Evolutionary conservation across 257 asterid genomes (phyloP).

Genomic region (Fraxinus quadrangulata): DNA sequence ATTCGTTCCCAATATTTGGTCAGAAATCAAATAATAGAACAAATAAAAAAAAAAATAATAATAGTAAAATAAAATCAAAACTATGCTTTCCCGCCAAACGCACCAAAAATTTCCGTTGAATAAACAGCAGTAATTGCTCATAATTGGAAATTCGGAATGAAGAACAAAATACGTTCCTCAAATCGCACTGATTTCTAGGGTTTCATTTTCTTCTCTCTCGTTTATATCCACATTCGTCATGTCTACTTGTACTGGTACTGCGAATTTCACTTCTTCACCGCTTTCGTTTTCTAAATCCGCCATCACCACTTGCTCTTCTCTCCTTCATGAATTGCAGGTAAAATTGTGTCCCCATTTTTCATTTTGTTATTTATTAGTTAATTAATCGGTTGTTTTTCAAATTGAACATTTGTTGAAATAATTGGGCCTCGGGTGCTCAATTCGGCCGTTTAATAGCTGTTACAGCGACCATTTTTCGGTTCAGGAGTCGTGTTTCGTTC

Average conservation of each 20-base stretch:
- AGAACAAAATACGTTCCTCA: constrained; percentile 19
- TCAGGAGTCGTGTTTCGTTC: neutral
- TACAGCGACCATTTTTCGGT: neutral
- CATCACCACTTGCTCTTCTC: constrained; percentile 67
- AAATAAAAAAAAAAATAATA: neutral
- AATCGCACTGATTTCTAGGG: constrained; percentile 34
- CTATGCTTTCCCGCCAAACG: constrained; percentile 39
- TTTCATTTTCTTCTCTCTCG: constrained; percentile 17
- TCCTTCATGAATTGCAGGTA: constrained; percentile 71
- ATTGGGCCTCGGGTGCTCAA: neutral
- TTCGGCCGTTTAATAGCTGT: neutral
- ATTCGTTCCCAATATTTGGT: too few relatives aligned
- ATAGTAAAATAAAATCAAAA: neutral
- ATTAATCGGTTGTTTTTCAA: neutral
- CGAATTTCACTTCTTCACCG: constrained; percentile 44
- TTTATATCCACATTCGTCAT: constrained; percentile 25
- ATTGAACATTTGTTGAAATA: neutral
- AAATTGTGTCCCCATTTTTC: neutral
- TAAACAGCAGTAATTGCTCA: constrained; percentile 30
- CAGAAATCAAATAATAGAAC: too few relatives aligned
- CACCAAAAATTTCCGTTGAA: constrained; percentile 15
- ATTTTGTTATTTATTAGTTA: neutral
- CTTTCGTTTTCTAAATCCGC: constrained; percentile 57
- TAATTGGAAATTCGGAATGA: constrained; percentile 25
- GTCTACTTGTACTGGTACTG: constrained; percentile 18